These are phyloP conservation scores for Penicillium cataractarum DNA, from an alignment of 495 filamentous ascomycete genomes.

Conservation along the genomic window DNA sequence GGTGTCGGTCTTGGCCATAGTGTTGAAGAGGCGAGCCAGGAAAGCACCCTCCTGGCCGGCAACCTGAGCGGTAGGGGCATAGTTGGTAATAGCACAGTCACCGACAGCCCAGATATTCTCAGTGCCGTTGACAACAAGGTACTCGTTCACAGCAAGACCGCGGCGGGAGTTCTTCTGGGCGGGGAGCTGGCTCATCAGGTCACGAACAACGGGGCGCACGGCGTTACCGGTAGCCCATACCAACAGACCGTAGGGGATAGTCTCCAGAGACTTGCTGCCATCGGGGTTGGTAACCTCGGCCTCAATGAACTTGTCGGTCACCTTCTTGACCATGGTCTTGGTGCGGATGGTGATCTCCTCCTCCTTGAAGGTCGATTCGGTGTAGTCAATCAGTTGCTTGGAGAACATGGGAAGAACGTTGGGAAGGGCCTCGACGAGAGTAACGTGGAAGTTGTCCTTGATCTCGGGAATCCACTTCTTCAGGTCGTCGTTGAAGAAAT, in stretches of 20 bases:
- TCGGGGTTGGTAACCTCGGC: slow-evolving; percentile 85
- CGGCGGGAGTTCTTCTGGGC: slow-evolving; percentile 94
- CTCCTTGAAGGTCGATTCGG: slow-evolving; percentile 97
- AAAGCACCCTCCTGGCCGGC: slow-evolving; percentile 95
- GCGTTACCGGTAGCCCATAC: slow-evolving; percentile 99
- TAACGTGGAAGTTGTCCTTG: slow-evolving; percentile 91
- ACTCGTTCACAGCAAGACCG: slow-evolving; percentile 95
- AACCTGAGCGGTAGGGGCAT: slow-evolving; percentile 96
- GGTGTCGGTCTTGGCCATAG: slow-evolving; percentile 87
- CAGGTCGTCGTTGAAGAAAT: slow-evolving; percentile 97
- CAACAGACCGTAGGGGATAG: slow-evolving; percentile 91
- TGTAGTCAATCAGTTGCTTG: slow-evolving; percentile 99
- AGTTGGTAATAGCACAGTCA: slow-evolving; percentile 94
- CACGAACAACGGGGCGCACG: slow-evolving; percentile 81
- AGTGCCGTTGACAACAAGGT: slow-evolving; percentile 94
- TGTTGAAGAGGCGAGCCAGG: slow-evolving; percentile 94
- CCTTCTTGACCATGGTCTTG: slow-evolving; percentile 98
- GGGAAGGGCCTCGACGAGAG: slow-evolving; percentile 95
- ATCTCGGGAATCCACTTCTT: slow-evolving; percentile 98
- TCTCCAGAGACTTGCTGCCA: slow-evolving; percentile 77
- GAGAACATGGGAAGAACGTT: slow-evolving; percentile 99
- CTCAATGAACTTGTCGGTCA: slow-evolving; percentile 93
- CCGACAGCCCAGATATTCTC: slow-evolving; percentile 93
- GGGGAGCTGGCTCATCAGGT: slow-evolving; percentile 89
- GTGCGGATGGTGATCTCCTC: slow-evolving; percentile 95